These are phyloP conservation scores for Vaccinium corymbosum DNA, from an alignment of 148 eudicot genomes.

Conservation along the genomic window DNA sequence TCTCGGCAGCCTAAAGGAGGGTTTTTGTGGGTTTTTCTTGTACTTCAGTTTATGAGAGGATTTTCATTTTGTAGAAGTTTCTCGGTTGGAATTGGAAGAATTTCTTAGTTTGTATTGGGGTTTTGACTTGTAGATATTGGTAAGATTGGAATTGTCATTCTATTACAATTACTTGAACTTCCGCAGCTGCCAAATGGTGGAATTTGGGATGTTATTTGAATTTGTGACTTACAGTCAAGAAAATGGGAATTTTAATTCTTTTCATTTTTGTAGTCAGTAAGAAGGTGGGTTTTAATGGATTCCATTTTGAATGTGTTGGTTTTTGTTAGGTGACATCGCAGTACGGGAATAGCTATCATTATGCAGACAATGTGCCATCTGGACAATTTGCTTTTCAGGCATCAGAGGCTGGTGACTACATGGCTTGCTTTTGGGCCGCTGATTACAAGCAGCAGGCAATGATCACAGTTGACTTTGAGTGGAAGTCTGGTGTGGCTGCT, in stretches of 20 bases:
- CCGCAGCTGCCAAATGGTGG: not conserved
- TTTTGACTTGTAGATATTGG: not conserved
- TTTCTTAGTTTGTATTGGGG: not conserved
- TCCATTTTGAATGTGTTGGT: slow-evolving; percentile 2
- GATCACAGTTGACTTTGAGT: slow-evolving; percentile 73
- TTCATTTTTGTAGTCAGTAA: not conserved
- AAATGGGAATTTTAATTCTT: not conserved
- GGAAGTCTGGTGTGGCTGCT: slow-evolving; percentile 88
- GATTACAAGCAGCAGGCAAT: slow-evolving; percentile 58
- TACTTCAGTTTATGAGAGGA: not conserved
- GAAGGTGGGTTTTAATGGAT: not conserved
- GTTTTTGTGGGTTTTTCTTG: not conserved
- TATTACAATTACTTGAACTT: not conserved
- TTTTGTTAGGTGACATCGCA: slow-evolving; percentile 59
- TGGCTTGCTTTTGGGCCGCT: slow-evolving; percentile 72
- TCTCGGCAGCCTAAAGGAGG: not conserved
- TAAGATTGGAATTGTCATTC: too few relatives aligned
- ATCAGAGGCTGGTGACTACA: slow-evolving; percentile 77
- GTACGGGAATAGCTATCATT: slow-evolving; percentile 62
- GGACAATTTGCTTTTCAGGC: slow-evolving; percentile 87
- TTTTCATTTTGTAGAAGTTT: not conserved
- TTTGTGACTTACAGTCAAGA: not conserved
- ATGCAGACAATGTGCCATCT: slow-evolving; percentile 52
- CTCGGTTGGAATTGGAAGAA: not conserved
- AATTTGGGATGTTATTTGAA: not conserved